Percentiles rank a stretch among this genome's conserved stretches.
Evolutionary conservation across 2,329 filamentous ascomycete species (phyloP).

Genomic region (Aspergillus costaricaensis): DNA sequence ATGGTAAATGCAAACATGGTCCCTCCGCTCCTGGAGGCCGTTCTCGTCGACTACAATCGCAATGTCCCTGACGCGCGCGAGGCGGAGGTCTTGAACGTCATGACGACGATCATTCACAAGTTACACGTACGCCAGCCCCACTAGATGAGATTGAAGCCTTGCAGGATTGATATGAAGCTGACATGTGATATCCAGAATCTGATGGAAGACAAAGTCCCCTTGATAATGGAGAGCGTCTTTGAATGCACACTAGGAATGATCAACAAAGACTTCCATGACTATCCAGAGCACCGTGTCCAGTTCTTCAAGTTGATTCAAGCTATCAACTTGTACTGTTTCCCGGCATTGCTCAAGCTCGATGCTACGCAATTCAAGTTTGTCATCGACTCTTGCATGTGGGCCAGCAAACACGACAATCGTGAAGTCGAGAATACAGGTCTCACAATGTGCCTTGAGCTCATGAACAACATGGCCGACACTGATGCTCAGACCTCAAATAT

Average conservation of each 20-base stretch:
- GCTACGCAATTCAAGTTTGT: slow-evolving; percentile 98
- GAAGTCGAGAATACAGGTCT: slow-evolving; percentile 95
- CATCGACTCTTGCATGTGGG: slow-evolving; percentile 99
- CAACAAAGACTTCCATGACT: slow-evolving; percentile 99
- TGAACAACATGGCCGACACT: slow-evolving; percentile 95
- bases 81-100: slow-evolving; percentile 93
- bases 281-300: slow-evolving; percentile 97
- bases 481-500: slow-evolving; percentile 82
- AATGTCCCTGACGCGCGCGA: slow-evolving; percentile 96
- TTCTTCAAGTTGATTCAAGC: slow-evolving; percentile 97
- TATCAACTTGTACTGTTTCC: slow-evolving; percentile 98
- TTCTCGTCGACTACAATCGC: slow-evolving; percentile 93
- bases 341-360: slow-evolving; percentile 87
- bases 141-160: neutral
- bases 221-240: slow-evolving; percentile 98
- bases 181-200: slow-evolving; percentile 62
- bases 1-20: slow-evolving; percentile 93
- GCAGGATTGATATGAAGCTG: neutral
- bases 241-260: slow-evolving; percentile 99
- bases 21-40: slow-evolving; percentile 89
- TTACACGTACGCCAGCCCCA: slow-evolving; percentile 73
- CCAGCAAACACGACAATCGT: slow-evolving; percentile 99
- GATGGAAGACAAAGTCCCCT: slow-evolving; percentile 97
- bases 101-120: slow-evolving; percentile 96
- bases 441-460: slow-evolving; percentile 96